Evolutionary conservation across 352 stramenopile genomes (phyloP).

Genomic region (Pythium scleroteichum): DNA sequence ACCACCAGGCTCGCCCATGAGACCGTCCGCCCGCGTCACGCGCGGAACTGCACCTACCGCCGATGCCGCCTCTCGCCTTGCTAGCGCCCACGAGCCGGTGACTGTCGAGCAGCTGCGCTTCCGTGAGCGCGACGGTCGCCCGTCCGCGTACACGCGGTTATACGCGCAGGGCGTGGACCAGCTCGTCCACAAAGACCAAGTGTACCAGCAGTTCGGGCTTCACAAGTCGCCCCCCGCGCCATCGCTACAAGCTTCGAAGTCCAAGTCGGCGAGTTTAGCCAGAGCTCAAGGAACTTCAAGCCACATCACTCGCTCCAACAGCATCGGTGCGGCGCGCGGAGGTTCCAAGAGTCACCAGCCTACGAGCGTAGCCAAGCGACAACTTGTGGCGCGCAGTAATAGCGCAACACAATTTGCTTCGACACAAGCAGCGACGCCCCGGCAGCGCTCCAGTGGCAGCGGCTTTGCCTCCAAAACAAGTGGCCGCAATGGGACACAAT

Average conservation of each 20-base stretch:
- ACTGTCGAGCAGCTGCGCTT: conserved; percentile 24
- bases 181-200: conserved; percentile 56
- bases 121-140: conserved; percentile 23
- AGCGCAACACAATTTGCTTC: not conserved
- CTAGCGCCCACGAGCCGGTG: not conserved
- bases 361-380: not conserved
- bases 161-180: conserved; percentile 59
- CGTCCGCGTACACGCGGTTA: conserved; percentile 46
- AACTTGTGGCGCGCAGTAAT: not conserved
- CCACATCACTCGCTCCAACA: not conserved
- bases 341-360: not conserved
- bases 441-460: not conserved
- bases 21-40: conserved; percentile 13
- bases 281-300: not conserved
- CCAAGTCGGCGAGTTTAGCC: not conserved
- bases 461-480: not conserved
- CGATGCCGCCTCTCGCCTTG: not conserved
- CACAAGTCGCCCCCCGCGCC: conserved; percentile 25
- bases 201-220: conserved; percentile 63
- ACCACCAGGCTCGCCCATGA: no score
- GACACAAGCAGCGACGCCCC: not conserved
- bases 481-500: not conserved
- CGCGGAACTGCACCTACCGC: not conserved
- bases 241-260: not conserved
- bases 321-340: not conserved